Evolutionary conservation across 2,329 filamentous ascomycete genomes (phyloP), one percentile per base, ranked within the genome.

Genomic region (Stagonosporopsis rhizophila): DNA sequence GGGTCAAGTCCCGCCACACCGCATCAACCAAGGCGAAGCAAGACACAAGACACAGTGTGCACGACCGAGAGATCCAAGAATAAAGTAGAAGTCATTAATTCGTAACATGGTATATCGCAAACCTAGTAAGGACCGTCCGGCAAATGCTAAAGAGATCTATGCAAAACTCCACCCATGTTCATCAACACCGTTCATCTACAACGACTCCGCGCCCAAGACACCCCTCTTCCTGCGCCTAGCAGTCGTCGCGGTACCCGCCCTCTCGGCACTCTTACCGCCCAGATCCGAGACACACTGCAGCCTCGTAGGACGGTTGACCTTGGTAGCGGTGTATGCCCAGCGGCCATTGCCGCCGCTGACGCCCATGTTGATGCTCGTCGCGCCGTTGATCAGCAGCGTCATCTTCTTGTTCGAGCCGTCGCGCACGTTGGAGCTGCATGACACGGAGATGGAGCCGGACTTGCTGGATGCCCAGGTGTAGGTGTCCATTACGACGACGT

Each of bases 391-490:
- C 41, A 67, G 54, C n/a, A 77, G 45, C 1, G 58, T 63, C 64
- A 76, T 65, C 19, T 45, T 65, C 45, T 67, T 70, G 48, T 66
- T 69, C 17, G 67, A 65, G 15, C 70, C 68, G 28, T 74, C 74
- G 8, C 69, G 61, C 11, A 76, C 69, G 44, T 75, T 77, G 15
- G 72, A 74, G 27, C 67, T 69, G 35, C 73, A 75, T 1, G 65
- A 64, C 34, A 75, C 72, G 7, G 56, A 49, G 19, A 75, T 66
- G 11, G 69, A 70, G 9, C 75, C 75, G 1, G 67, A 65, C 32
- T 75, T 67, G 19, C 60, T 48, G 0, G 59, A 64, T 25, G 62
- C 69, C 64, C 67, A 73, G 1, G 73, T 75, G 53, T 75, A 77
- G 3, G 59, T 63, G 46, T 75, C 71, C 32, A 77, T 60, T 5